Base-by-base conservation (phyloP, 306 rosid genomes). In the Benincasa hispida region DNA sequence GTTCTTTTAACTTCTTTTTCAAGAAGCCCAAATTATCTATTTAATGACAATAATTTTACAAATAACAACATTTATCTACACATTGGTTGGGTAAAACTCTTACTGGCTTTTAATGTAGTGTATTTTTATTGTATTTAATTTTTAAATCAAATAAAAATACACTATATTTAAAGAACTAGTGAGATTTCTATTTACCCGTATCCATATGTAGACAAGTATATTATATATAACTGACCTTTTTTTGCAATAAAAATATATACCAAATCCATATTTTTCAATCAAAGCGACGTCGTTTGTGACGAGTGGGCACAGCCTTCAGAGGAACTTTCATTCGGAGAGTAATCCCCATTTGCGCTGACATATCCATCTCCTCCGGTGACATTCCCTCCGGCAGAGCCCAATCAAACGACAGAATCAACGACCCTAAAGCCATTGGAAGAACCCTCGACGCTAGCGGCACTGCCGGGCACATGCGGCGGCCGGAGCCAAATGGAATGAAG, bases 381-480 rank as follows among this genome's bases (percentile, higher is more conserved):
- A 87, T n/a, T 54, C 88, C 87, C 22, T 84, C 87, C 0, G 88
- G 86, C 77, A 91, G 69, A 61, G 79, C 82, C 98, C 98, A 93
- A 79, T 93, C 91, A 73, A 91, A 93, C 11, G 74, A 77, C 54
- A 86, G 83, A 79, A 91, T 62, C 54, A 93, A 83, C 1, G 96
- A 88, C 1, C 96, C 98, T 3, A 93, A 41, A 13, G 93, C 97
- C 77, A 91, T 12, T 5, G 96, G 96, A 74, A 91, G 98, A 42
- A 93, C 82, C 22, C 93, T 84, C 35, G 97, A 84, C 1, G 84
- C 96, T 14, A 93, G 90, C 0, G 97, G 97, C 80, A 90, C 81
- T 0, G 96, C 98, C 0, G 98, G 96, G 57, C 93, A 93, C 84
- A 93, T 93, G 30, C 97, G 78, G 7, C 97, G 84, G 5, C 98